These are phyloP conservation scores for Hemisphaericaspora xylofermentans DNA, from an alignment of 1,139 yeast species.

Conservation along the genomic window DNA sequence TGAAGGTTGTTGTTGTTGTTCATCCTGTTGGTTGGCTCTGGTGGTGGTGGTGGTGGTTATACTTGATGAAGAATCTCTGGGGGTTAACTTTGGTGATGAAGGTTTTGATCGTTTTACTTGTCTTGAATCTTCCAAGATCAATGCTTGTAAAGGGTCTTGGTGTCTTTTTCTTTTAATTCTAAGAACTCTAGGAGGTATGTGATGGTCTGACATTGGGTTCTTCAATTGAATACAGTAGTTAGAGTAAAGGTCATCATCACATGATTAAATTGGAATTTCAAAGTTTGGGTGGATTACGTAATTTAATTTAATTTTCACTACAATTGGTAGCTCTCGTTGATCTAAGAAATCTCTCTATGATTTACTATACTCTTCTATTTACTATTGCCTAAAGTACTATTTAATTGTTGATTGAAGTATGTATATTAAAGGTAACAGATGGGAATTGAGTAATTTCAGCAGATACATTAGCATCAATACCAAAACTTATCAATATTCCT, in stretches of 20 bases:
- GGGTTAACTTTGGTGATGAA: conserved; percentile 29
- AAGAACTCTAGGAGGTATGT: conserved; percentile 55
- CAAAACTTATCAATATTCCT: conserved; percentile 74
- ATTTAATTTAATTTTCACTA: no score
- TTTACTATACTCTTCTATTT: no score
- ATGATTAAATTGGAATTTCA: no score
- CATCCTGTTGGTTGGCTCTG: conserved; percentile 10
- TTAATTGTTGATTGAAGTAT: conserved; percentile 41
- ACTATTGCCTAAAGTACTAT: no score
- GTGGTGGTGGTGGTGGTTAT: conserved; percentile 16
- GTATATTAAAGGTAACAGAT: conserved; percentile 68
- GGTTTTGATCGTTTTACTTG: conserved; percentile 47
- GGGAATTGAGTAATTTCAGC: conserved; percentile 72
- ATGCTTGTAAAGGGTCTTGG: conserved; percentile 84
- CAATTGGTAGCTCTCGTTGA: no score
- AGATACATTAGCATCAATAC: conserved; percentile 61
- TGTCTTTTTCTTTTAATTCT: conserved; percentile 82
- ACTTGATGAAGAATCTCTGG: conserved; percentile 14
- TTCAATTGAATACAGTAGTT: no score
- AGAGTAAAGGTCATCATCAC: no score
- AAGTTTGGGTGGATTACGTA: no score
- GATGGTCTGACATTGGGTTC: not conserved
- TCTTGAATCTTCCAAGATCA: conserved; percentile 44
- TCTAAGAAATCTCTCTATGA: no score
- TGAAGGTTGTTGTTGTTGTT: no score